Evolutionary conservation across 495 filamentous ascomycete species (phyloP), one percentile per base, ranked within the genome.

Genomic region (Chaetomium tenue): DNA sequence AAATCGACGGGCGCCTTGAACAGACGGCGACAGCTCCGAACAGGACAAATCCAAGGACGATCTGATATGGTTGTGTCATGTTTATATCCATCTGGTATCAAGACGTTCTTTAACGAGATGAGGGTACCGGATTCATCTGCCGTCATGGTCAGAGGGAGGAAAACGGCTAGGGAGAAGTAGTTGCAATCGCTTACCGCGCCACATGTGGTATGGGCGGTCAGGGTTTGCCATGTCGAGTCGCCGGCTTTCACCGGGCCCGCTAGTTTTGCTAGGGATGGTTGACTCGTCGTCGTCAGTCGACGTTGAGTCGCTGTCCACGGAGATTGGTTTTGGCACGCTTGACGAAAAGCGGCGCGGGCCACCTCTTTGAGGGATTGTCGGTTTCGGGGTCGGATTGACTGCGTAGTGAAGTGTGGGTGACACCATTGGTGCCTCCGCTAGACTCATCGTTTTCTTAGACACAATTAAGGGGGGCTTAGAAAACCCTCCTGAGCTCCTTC

Each of bases 1-100:
- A 70, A 39, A n/a, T 58, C 30, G 3, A n/a, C 11, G 11, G 23
- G 23, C 2, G 47, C 13, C 26, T 13, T 48, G 26, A 59, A 72
- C 15, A 68, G 13, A 0, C 39, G 53, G 18, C 70, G 70, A 25
- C 70, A 72, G 8, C 50, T 61, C 12, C 68, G 59, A 11, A 70
- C 33, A 4, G 70, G 70, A 22, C 70, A 72, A 16, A 70, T 68
- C 70, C 70, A 72, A 1, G 65, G 15, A 20, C 33, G 33, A 12
- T 12, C 33, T 8, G 33, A 12, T 37, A 37, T 37, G 1, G 33
- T 37, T 37, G 33, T 37, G 33, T 37, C 33, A 12, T 7, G 33
- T 37, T 37, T 37, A 8, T 37, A 37, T 37, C 33, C 33, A 8
- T 37, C 33, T 37, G 33, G 33, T 37, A 37, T 37, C 33, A 37